Percentiles rank a stretch among this genome's conserved stretches.
phyloP scores from a whole-genome alignment of 2,329 filamentous ascomycete species.

The Colletotrichum chrysophilum region DNA sequence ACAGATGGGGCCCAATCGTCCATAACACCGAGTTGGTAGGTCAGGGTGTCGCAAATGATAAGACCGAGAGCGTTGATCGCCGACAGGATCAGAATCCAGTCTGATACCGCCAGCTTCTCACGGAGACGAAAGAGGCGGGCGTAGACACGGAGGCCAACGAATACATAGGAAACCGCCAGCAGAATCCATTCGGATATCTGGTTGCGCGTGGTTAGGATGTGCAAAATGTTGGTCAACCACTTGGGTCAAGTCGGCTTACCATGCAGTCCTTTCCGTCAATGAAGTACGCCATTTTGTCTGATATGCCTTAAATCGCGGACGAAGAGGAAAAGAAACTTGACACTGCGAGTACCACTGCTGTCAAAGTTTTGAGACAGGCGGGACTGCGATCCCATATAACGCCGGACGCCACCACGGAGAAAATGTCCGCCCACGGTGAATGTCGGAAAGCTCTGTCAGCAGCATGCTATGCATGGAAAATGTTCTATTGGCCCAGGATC shows the following conservation, averaged over 20 bases:
- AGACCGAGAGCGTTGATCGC: constrained; percentile 34
- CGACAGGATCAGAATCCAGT: constrained; percentile 31
- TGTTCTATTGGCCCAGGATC: not conserved
- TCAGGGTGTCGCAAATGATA: constrained; percentile 39
- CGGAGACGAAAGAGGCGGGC: constrained; percentile 34
- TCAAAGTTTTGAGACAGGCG: not conserved
- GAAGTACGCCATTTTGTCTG: constrained; percentile 23
- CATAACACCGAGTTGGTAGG: constrained; percentile 34
- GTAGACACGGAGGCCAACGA: constrained; percentile 34
- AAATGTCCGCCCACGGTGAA: not conserved
- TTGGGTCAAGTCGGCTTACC: constrained; percentile 2
- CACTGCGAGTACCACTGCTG: not conserved
- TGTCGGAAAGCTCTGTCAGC: not conserved
- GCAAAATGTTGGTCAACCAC: not conserved
- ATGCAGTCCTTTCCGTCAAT: constrained; percentile 30
- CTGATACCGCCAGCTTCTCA: constrained; percentile 32
- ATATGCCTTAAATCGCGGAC: not conserved
- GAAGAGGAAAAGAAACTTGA: not conserved
- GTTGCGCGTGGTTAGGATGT: not conserved
- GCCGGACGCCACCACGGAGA: not conserved
- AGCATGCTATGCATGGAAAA: not conserved
- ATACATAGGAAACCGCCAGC: constrained; percentile 28
- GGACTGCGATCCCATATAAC: not conserved
- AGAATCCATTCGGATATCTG: constrained; percentile 39
- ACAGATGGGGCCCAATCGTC: constrained; percentile 34